Evolutionary conservation across 2,329 filamentous ascomycete species (phyloP), one percentile per base, ranked within the genome.

Genomic region (Apiospora malaysiana): DNA sequence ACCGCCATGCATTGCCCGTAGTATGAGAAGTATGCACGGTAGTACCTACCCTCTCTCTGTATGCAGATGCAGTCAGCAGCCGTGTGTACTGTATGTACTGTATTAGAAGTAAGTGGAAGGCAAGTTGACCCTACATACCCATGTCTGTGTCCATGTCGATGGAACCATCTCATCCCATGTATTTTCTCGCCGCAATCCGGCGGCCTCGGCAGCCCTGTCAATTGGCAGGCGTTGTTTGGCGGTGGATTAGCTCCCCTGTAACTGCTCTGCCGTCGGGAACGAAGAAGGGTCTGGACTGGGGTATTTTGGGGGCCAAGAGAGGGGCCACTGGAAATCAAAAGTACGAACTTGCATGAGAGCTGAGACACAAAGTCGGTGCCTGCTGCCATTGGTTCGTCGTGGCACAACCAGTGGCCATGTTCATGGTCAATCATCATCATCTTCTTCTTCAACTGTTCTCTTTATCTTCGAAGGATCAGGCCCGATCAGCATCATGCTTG

Each of bases 51-150:
- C n/a, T n/a, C n/a, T n/a, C n/a, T n/a, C n/a, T n/a, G n/a, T n/a
- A n/a, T n/a, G n/a, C n/a, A n/a, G n/a, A 63, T 63, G 56, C 56
- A 63, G 56, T 63, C 56, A 63, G 56, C 56, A 59, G 27, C 49
- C 40, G 12, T 42, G 40, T n/a, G n/a, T n/a, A n/a, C n/a, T n/a
- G n/a, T n/a, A n/a, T n/a, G 37, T 40, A 56, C 23, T 56, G 49
- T 27, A 56, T 16, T 27, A 56, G 25, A 37, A 37, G n/a, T 25
- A n/a, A n/a, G n/a, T n/a, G n/a, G n/a, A n/a, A n/a, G n/a, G n/a
- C n/a, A n/a, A n/a, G n/a, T n/a, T n/a, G n/a, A n/a, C n/a, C n/a
- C n/a, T n/a, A n/a, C n/a, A n/a, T 5, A 32, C 51, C 56, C 56
- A n/a, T 63, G 56, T 63, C 32, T 32, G 12, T 63, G 56, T 63